Evolutionary conservation across 164 flowering plant species (phyloP).

Genomic region (Kalanchoe fedtschenkoi): DNA sequence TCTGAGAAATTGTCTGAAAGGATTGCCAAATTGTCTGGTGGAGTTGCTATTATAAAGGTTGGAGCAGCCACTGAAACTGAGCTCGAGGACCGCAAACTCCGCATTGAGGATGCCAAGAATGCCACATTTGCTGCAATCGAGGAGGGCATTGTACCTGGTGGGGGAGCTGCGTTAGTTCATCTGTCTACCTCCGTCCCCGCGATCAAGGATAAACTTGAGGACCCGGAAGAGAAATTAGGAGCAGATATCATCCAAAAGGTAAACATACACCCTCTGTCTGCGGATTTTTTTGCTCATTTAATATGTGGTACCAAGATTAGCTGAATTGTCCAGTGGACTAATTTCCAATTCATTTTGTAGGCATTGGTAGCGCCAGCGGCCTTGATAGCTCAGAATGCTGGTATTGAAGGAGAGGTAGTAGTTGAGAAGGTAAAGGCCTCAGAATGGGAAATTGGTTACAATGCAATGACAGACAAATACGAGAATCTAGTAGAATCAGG

Average conservation of each 20-base stretch:
- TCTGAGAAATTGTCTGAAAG: conserved; percentile 91
- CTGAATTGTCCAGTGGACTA: not conserved
- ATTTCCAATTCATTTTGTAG: conserved; percentile 23
- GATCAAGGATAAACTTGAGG: conserved; percentile 71
- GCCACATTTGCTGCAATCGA: conserved; percentile 99
- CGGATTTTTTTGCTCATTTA: not conserved
- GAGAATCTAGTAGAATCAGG: conserved; percentile 82
- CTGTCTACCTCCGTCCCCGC: conserved; percentile 62
- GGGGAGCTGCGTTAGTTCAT: conserved; percentile 90
- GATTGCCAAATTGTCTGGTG: conserved; percentile 96
- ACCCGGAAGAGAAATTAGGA: conserved; percentile 77
- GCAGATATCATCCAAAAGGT: conserved; percentile 97
- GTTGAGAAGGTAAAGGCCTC: conserved; percentile 73
- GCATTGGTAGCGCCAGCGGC: conserved; percentile 85
- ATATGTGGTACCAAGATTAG: not conserved
- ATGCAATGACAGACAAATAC: conserved; percentile 82
- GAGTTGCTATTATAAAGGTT: conserved; percentile 94
- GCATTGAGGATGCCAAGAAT: conserved; percentile 98
- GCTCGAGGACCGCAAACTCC: conserved; percentile 92
- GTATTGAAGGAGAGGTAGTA: conserved; percentile 93
- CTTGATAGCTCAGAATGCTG: conserved; percentile 90
- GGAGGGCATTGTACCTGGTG: conserved; percentile 98
- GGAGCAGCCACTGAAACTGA: conserved; percentile 99
- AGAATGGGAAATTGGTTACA: conserved; percentile 97
- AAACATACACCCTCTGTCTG: conserved; percentile 1